Conservation (phyloP, 768 basidiomycete genomes). For the Pulveroboletus sp. region DNA sequence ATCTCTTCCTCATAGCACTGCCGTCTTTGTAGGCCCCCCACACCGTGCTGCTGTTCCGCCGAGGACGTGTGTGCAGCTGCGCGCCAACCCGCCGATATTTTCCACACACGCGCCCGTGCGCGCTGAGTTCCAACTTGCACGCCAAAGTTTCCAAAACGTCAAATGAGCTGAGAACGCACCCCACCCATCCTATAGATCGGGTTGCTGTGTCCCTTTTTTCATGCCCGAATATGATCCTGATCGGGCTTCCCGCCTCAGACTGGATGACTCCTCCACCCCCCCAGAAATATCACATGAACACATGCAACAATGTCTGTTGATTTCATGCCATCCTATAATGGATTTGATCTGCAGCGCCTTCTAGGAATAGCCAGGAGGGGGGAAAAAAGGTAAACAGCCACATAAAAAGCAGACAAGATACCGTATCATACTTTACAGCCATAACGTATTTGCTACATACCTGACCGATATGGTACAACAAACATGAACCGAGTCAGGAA, state of each 20-base stretch:
- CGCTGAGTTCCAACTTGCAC: slow-evolving; percentile 15
- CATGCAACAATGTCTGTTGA: neutral
- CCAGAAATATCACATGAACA: slow-evolving; percentile 18
- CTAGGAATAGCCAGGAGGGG: neutral
- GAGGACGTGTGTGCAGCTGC: too few species aligned
- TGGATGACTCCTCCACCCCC: too few species aligned
- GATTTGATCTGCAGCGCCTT: neutral
- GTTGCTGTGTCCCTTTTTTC: neutral
- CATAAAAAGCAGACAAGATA: slow-evolving; percentile 14
- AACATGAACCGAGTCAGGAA: slow-evolving; percentile 15
- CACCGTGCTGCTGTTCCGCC: too few species aligned
- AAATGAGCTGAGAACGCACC: slow-evolving; percentile 12
- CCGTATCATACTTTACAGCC: slow-evolving; percentile 32
- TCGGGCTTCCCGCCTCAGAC: neutral
- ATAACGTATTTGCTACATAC: slow-evolving; percentile 37
- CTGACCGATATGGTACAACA: slow-evolving; percentile 22
- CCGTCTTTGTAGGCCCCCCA: neutral
- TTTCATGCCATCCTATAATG: neutral
- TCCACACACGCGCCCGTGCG: slow-evolving; percentile 8
- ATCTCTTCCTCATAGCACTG: neutral
- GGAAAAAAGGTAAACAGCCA: neutral
- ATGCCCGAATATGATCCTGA: neutral
- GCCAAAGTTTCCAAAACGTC: neutral
- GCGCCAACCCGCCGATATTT: too few species aligned
- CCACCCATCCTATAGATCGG: neutral